Evolutionary conservation across 2,329 filamentous ascomycete species (phyloP).

Genomic region (Xylaria sp.): DNA sequence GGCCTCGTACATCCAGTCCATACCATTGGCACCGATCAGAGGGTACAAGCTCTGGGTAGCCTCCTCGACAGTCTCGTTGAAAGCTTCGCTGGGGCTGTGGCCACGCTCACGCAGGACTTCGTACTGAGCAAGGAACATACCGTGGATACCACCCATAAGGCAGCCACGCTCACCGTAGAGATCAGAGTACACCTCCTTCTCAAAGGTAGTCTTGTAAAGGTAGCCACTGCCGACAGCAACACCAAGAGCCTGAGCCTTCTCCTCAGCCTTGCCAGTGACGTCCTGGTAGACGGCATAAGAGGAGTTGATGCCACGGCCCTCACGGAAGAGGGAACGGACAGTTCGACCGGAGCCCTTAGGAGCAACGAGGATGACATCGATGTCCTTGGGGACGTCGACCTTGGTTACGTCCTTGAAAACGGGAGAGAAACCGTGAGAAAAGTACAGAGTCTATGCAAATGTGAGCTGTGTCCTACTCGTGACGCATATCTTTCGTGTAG

Average conservation of each 20-base stretch:
- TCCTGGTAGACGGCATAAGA: constrained; percentile 99
- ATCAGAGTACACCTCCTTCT: constrained; percentile 99
- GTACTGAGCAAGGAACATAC: constrained; percentile 99
- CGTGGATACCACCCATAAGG: constrained; percentile 99
- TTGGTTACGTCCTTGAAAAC: constrained; percentile 99
- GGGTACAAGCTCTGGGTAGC: constrained; percentile 98
- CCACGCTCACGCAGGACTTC: constrained; percentile 99
- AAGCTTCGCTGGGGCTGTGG: constrained; percentile 97
- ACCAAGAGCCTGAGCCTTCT: constrained; percentile 96
- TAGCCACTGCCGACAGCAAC: constrained; percentile 97
- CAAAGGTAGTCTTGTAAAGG: constrained; percentile 99
- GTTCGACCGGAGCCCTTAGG: constrained; percentile 99
- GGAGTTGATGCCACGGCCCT: constrained; percentile 99
- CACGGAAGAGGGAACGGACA: constrained; percentile 97
- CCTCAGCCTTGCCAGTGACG: constrained; percentile 96
- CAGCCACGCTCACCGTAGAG: constrained; percentile 99
- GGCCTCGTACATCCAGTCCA: constrained; percentile 99
- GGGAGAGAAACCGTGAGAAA: constrained; percentile 99
- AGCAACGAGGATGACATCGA: constrained; percentile 99
- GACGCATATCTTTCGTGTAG: constrained; percentile 42
- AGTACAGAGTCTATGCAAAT: constrained; percentile 86
- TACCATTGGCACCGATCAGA: constrained; percentile 94
- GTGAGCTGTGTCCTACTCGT: constrained; percentile 14
- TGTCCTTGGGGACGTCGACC: constrained; percentile 93
- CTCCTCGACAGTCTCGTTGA: constrained; percentile 99